Percentiles rank a stretch among this genome's conserved stretches.
These are phyloP conservation scores for Calonectria montana DNA, from an alignment of 2,329 filamentous ascomycete species.

Conservation along the genomic window DNA sequence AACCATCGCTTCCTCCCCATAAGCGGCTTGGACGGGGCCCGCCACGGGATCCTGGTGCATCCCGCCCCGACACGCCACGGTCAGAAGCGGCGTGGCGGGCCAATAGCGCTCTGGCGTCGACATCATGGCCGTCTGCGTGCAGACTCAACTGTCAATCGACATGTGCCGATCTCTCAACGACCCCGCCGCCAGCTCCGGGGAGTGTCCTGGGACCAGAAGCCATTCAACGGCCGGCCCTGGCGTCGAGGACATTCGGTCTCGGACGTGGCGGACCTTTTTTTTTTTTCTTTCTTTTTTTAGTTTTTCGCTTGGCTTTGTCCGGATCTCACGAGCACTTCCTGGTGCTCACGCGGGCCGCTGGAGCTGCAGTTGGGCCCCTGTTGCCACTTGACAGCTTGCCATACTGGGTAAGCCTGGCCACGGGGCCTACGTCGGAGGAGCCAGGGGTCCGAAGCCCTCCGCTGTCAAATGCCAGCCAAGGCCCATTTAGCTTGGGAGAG, in stretches of 20 bases:
- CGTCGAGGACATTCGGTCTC: not conserved
- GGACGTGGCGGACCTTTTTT: not conserved
- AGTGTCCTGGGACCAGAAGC: not conserved
- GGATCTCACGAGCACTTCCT: not conserved
- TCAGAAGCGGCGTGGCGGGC: not conserved
- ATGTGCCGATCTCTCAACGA: not conserved
- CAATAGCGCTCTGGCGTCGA: slow-evolving; percentile 32
- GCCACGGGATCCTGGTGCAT: slow-evolving; percentile 16
- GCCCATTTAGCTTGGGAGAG: not conserved
- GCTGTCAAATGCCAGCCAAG: slow-evolving; percentile 6
- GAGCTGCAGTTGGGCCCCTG: slow-evolving; percentile 6
- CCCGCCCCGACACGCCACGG: slow-evolving; percentile 1
- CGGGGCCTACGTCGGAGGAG: not conserved
- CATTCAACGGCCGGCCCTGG: not conserved
- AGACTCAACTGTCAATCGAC: not conserved
- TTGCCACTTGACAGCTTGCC: slow-evolving; percentile 3
- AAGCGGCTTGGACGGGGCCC: slow-evolving; percentile 2
- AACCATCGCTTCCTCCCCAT: not conserved
- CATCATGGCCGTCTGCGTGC: slow-evolving; percentile 30
- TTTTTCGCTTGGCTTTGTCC: slow-evolving; percentile 1
- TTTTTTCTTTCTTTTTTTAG: not conserved
- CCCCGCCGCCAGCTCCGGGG: not conserved
- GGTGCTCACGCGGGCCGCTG: slow-evolving; percentile 12
- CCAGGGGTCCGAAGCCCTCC: slow-evolving; percentile 1
- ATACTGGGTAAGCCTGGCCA: slow-evolving; percentile 6